Percentiles rank a stretch among this genome's conserved stretches.
These are phyloP conservation scores for Stachybotrys chlorohalonatus DNA, from an alignment of 2,329 filamentous ascomycete genomes.

Conservation along the genomic window DNA sequence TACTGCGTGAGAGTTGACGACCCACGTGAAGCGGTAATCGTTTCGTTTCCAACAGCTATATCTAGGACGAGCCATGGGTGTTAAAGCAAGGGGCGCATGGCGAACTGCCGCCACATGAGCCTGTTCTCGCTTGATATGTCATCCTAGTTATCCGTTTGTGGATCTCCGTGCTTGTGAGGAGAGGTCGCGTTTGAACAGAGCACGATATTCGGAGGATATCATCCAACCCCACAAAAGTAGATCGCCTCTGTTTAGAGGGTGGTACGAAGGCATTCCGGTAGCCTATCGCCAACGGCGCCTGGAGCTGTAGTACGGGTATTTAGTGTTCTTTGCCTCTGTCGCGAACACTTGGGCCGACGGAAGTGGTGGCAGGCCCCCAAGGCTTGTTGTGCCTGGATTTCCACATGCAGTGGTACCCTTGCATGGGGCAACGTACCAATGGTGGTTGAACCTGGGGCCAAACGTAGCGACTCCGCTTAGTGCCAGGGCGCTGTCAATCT, in stretches of 20 bases:
- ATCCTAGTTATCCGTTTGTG: neutral
- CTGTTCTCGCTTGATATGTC: neutral
- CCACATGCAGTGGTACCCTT: neutral
- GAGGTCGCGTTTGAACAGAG: neutral
- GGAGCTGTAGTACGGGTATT: neutral
- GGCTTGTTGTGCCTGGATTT: neutral
- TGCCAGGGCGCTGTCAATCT: neutral
- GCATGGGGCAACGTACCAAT: neutral
- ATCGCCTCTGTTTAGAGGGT: neutral
- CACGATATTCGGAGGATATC: neutral
- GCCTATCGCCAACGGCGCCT: neutral
- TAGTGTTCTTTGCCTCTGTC: neutral
- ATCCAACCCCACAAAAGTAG: neutral
- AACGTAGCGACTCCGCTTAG: neutral
- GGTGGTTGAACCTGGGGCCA: neutral
- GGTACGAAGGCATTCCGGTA: too few relatives aligned
- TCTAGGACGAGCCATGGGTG: neutral
- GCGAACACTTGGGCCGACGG: too few relatives aligned
- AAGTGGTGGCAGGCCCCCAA: neutral
- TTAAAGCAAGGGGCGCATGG: neutral
- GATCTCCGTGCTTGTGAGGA: neutral
- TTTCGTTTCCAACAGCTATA: neutral
- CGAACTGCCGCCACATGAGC: neutral
- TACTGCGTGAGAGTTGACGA: too few relatives aligned
- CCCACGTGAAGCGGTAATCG: neutral